A percentile compares a stretch with the other conserved stretches of the same genome.
These are phyloP conservation scores for Triglochin maritima DNA, from an alignment of 106 monocot genomes.

Conservation along the genomic window DNA sequence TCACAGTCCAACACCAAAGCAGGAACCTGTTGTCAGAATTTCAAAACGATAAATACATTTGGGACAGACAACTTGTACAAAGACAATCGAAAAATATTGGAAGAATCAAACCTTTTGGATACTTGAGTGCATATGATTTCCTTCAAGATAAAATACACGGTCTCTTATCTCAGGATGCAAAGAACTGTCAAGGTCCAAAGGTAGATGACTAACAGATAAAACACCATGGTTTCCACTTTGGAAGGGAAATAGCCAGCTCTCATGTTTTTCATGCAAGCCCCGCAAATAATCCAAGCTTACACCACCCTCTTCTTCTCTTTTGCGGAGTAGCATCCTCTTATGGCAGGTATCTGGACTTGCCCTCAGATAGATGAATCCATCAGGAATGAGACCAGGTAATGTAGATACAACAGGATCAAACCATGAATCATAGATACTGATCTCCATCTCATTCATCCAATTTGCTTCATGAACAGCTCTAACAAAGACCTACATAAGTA, in stretches of 20 bases:
- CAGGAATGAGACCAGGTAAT: slow-evolving; percentile 86
- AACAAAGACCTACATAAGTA: slow-evolving; percentile 70
- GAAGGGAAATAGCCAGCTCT: slow-evolving; percentile 89
- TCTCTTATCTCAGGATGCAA: slow-evolving; percentile 90
- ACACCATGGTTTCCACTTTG: slow-evolving; percentile 68
- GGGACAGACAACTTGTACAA: not conserved
- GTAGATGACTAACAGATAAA: slow-evolving; percentile 65
- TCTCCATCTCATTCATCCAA: slow-evolving; percentile 99
- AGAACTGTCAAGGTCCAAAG: slow-evolving; percentile 45
- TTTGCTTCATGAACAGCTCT: slow-evolving; percentile 98
- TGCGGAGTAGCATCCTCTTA: slow-evolving; percentile 83
- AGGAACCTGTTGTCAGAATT: slow-evolving; percentile 54
- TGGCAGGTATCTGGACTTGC: slow-evolving; percentile 98
- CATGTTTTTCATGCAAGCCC: slow-evolving; percentile 95
- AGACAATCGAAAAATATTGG: not conserved
- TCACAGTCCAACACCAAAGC: slow-evolving; percentile 96
- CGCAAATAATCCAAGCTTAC: slow-evolving; percentile 71
- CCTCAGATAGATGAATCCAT: slow-evolving; percentile 96
- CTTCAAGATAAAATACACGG: slow-evolving; percentile 85
- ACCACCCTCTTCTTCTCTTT: slow-evolving; percentile 79
- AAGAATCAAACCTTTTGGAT: slow-evolving; percentile 72
- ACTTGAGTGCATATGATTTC: slow-evolving; percentile 86
- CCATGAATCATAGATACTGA: slow-evolving; percentile 99
- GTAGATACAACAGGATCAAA: slow-evolving; percentile 96
- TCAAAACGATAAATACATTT: slow-evolving; percentile 2